Base-by-base conservation (phyloP, 2,329 filamentous ascomycete species). In the Diaporthe velutina region DNA sequence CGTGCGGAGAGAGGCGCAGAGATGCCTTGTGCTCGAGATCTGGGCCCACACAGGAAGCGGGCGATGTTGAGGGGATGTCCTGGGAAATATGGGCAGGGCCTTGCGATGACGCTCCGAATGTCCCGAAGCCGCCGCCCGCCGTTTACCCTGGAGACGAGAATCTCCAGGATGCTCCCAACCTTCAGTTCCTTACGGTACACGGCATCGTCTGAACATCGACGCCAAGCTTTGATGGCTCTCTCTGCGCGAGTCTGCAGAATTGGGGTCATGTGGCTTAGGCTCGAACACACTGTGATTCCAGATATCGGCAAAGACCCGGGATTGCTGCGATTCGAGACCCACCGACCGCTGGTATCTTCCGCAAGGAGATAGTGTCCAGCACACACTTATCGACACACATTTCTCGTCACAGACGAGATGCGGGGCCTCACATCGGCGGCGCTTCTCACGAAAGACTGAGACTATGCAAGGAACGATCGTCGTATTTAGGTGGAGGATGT, bases 51-150 rank as follows among this genome's bases (percentile, higher is more conserved):
- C 38, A 15, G 2, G n/a, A 15, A 28, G 35, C 25, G 17, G 35
- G 42, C 15, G n/a, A 25, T 61, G 8, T 42, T 8, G n/a, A 38
- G 8, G 30, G 22, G 7, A 25, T 28, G 30, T 2, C 12, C 13
- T 52, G 64, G 64, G 64, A 67, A 19, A 67, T 67, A n/a, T 67
- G 64, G 64, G 45, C 45, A 19, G 64, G 64, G 13, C 64, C 64
- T 19, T 17, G 22, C 22, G 45, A 52, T 19, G 7, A 52, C 22
- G 33, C 33, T 9, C 22, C 33, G 7, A 38, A 35, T 38, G 1
- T 67, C 12, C 64, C 33, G 22, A 12, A 28, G 33, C 30, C 64
- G 7, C 64, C 64, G 8, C 45, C 45, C 3, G 45, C 33, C 3
- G 15, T 52, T 15, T 67, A 67, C 35, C 64, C 64, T 5, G 64